Percentiles rank a stretch among this genome's conserved stretches.
Evolutionary conservation across 768 basidiomycete species (phyloP).

Genomic region (Termitomyces sp.): DNA sequence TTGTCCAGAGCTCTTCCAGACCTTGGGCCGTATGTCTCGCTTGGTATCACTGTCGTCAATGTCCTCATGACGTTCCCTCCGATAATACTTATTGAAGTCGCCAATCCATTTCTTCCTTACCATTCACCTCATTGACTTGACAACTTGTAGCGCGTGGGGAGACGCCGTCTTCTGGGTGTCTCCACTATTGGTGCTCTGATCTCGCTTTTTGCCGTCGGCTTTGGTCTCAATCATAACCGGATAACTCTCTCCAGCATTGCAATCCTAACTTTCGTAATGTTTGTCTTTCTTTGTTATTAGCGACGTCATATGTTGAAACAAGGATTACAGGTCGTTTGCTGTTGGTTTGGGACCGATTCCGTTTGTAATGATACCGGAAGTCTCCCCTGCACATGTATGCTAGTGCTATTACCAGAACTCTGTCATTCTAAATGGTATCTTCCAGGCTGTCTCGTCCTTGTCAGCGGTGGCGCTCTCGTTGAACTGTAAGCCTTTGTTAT

Average conservation of each 20-base stretch:
- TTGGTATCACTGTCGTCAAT: constrained; percentile 83
- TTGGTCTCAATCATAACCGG: constrained; percentile 58
- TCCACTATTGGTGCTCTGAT: constrained; percentile 63
- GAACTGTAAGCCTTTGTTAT: constrained; percentile 47
- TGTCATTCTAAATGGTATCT: not conserved
- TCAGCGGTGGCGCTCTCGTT: constrained; percentile 70
- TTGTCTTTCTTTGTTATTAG: not conserved
- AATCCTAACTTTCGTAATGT: constrained; percentile 81
- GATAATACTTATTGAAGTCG: constrained; percentile 80
- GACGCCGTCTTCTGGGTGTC: constrained; percentile 58
- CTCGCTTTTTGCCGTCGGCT: constrained; percentile 64
- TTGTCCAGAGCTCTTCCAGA: constrained; percentile 75
- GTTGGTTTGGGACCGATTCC: constrained; percentile 89
- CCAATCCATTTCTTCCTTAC: constrained; percentile 12
- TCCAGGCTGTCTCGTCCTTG: constrained; percentile 72
- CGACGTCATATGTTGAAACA: not conserved
- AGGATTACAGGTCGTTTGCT: constrained; percentile 65
- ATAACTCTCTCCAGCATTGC: constrained; percentile 63
- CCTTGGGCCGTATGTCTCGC: constrained; percentile 73
- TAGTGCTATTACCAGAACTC: not conserved
- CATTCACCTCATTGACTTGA: not conserved
- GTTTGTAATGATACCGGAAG: constrained; percentile 88
- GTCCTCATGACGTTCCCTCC: constrained; percentile 81
- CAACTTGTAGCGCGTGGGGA: constrained; percentile 56
- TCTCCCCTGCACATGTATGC: constrained; percentile 74